phyloP scores from a whole-genome alignment of 1,139 yeast species.

The Nakaseomyces sp. region DNA sequence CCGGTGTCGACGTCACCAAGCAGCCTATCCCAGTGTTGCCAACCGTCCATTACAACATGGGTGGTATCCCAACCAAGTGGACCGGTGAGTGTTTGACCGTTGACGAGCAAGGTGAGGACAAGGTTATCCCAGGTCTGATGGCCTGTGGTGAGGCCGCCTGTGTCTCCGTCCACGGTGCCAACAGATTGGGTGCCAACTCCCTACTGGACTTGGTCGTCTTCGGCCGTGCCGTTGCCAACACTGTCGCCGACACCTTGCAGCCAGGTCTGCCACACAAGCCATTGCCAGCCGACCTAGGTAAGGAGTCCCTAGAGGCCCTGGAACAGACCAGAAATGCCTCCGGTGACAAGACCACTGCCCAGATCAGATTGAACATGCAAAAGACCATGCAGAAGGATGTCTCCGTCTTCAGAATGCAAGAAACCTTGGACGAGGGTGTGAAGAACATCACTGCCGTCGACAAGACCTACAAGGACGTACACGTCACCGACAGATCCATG shows the following conservation, averaged over 20 bases:
- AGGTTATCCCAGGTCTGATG: slow-evolving; percentile 82
- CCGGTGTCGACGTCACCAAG: slow-evolving; percentile 98
- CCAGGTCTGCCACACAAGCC: slow-evolving; percentile 85
- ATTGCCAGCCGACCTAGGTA: slow-evolving; percentile 77
- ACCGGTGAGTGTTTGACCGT: slow-evolving; percentile 87
- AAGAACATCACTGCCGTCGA: slow-evolving; percentile 69
- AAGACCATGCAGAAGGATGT: slow-evolving; percentile 94
- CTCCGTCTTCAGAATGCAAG: slow-evolving; percentile 94
- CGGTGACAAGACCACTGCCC: slow-evolving; percentile 78
- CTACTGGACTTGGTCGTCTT: slow-evolving; percentile 92
- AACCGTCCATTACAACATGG: slow-evolving; percentile 98
- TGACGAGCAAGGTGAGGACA: slow-evolving; percentile 77
- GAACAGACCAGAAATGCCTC: slow-evolving; percentile 79
- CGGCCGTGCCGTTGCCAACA: slow-evolving; percentile 96
- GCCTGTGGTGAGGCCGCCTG: slow-evolving; percentile 99
- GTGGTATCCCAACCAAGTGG: slow-evolving; percentile 98
- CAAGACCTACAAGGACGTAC: slow-evolving; percentile 59
- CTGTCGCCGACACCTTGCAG: slow-evolving; percentile 72
- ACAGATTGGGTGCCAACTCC: slow-evolving; percentile 99
- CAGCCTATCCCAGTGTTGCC: slow-evolving; percentile 98
- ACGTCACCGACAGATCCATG: slow-evolving; percentile 93
- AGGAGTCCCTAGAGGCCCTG: slow-evolving; percentile 81
- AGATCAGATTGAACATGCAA: slow-evolving; percentile 88
- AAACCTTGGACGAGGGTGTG: slow-evolving; percentile 88
- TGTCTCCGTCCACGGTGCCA: slow-evolving; percentile 98